A percentile compares a stretch with the other conserved stretches of the same genome.
Conservation (phyloP, 1,284 basidiomycete genomes). For the Boletus mariae region DNA sequence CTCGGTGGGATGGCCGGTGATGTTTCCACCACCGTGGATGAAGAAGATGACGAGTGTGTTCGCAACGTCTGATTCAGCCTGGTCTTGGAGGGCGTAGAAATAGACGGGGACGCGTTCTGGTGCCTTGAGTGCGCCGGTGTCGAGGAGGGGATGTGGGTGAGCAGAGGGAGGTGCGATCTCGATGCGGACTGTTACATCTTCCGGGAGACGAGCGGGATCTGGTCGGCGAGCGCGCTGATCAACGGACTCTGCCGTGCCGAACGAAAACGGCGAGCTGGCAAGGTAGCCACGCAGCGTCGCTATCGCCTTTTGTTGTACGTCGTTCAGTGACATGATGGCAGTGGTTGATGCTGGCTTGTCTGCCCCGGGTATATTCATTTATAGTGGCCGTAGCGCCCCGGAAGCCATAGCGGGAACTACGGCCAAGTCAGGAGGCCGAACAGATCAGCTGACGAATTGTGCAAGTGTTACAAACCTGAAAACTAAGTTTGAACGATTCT, state of each 20-base stretch:
- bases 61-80: not conserved
- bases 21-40: constrained; percentile 16
- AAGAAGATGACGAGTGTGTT: constrained; percentile 12
- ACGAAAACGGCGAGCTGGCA: no score
- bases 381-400: no score
- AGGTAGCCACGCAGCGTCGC: not conserved
- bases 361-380: not conserved
- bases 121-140: constrained; percentile 5
- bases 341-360: not conserved
- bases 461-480: no score
- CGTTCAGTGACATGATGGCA: constrained; percentile 11
- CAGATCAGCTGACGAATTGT: no score
- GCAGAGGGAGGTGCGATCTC: constrained; percentile 21
- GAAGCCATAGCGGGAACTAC: no score
- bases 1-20: constrained; percentile 9
- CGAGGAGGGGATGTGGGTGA: constrained; percentile 9
- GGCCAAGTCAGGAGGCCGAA: no score
- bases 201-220: constrained; percentile 8
- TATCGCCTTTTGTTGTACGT: constrained; percentile 5
- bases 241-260: constrained; percentile 11
- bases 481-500: no score
- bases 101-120: constrained; percentile 24
- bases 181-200: constrained; percentile 10
- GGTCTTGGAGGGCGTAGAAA: constrained; percentile 10
- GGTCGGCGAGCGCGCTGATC: constrained; percentile 16